These are phyloP conservation scores for Hypericum perforatum DNA, from an alignment of 345 rosid species.

Conservation along the genomic window DNA sequence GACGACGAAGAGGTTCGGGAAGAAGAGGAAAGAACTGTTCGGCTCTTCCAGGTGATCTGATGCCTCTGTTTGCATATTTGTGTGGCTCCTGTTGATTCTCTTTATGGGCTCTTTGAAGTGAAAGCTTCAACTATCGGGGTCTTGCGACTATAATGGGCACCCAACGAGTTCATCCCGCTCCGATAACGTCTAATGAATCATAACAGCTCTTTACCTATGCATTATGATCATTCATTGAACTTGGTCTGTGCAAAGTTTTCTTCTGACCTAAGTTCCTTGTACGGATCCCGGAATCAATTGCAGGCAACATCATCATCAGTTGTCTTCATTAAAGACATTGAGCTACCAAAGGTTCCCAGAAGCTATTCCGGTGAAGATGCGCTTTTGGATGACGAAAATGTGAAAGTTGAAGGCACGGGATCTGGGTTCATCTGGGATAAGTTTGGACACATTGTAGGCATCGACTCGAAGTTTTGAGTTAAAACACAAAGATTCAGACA, in stretches of 20 bases:
- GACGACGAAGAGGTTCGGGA: slow-evolving; percentile 48
- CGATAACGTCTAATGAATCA: too few species aligned
- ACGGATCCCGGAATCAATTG: background rate
- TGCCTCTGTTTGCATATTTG: background rate
- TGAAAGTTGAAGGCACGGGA: slow-evolving; percentile 74
- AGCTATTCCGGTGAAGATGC: slow-evolving; percentile 17
- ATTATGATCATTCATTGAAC: too few species aligned
- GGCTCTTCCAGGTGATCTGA: slow-evolving; percentile 58
- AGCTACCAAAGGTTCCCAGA: slow-evolving; percentile 38
- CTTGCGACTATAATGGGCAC: too few species aligned
- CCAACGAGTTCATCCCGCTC: too few species aligned
- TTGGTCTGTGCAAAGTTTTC: too few species aligned
- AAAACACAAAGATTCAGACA: too few species aligned
- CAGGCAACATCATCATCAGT: slow-evolving; percentile 71
- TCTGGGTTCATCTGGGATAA: slow-evolving; percentile 94
- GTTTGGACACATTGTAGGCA: slow-evolving; percentile 84
- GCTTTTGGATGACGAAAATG: slow-evolving; percentile 34
- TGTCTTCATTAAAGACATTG: slow-evolving; percentile 63
- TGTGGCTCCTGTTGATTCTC: background rate
- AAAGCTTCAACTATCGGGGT: too few species aligned
- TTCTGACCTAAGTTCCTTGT: too few species aligned
- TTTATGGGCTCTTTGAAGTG: too few species aligned
- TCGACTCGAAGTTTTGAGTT: background rate
- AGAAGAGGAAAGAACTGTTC: slow-evolving; percentile 63
- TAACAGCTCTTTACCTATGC: too few species aligned